Evolutionary conservation across 2,329 filamentous ascomycete species (phyloP).

Genomic region (Sarocladium strictum): DNA sequence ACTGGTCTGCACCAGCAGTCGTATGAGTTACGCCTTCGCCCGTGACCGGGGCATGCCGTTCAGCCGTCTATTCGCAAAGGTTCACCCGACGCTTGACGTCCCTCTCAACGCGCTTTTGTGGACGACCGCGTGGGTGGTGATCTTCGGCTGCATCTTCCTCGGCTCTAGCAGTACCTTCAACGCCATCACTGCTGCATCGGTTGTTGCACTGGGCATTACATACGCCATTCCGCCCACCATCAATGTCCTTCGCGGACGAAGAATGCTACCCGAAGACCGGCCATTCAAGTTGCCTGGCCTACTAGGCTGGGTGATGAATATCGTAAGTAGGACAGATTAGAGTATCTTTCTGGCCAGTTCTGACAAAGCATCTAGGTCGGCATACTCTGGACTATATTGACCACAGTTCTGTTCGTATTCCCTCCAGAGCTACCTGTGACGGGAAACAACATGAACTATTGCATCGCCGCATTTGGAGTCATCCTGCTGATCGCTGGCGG

Average conservation of each 20-base stretch:
- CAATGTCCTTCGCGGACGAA: slow-evolving; percentile 61
- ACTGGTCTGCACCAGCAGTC: slow-evolving; percentile 61
- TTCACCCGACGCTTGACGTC: slow-evolving; percentile 55
- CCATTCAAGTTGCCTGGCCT: slow-evolving; percentile 27
- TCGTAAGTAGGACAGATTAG: no score
- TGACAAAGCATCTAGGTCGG: no score
- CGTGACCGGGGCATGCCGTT: slow-evolving; percentile 61
- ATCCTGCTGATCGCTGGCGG: slow-evolving; percentile 37
- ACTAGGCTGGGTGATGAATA: slow-evolving; percentile 30
- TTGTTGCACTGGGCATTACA: slow-evolving; percentile 62
- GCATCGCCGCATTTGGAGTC: slow-evolving; percentile 40
- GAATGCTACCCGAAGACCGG: slow-evolving; percentile 53
- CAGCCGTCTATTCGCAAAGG: slow-evolving; percentile 50
- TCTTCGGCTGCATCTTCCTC: slow-evolving; percentile 65
- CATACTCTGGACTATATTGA: slow-evolving; percentile 61
- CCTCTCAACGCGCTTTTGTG: slow-evolving; percentile 61
- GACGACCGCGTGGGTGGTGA: slow-evolving; percentile 51
- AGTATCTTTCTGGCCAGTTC: no score
- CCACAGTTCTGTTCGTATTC: slow-evolving; percentile 70
- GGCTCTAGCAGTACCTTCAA: slow-evolving; percentile 60
- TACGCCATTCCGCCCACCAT: slow-evolving; percentile 67
- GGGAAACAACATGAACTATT: slow-evolving; percentile 61
- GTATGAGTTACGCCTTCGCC: slow-evolving; percentile 63
- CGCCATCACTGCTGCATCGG: slow-evolving; percentile 59
- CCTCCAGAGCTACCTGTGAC: slow-evolving; percentile 61